These are phyloP conservation scores for Gaultheria prostrata DNA, from an alignment of 148 eudicot genomes.

Conservation along the genomic window DNA sequence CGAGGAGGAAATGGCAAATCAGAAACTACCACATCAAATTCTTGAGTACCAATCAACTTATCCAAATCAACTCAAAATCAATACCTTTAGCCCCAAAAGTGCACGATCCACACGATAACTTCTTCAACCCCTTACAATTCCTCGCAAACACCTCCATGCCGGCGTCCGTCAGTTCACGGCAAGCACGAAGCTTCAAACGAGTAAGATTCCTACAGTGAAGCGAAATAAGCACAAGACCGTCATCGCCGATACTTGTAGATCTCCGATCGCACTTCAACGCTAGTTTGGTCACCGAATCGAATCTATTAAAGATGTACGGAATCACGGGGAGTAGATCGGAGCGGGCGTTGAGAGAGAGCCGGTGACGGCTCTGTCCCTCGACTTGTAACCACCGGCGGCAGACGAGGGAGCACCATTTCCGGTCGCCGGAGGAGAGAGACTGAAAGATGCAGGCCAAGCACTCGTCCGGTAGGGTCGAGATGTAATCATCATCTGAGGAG, in stretches of 20 bases:
- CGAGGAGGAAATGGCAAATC: not conserved
- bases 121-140: conserved; percentile 44
- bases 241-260: conserved; percentile 49
- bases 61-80: not conserved
- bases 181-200: conserved; percentile 49
- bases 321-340: conserved; percentile 24
- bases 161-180: conserved; percentile 42
- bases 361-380: conserved; percentile 58
- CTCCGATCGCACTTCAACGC: conserved; percentile 56
- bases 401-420: conserved; percentile 45
- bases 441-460: conserved; percentile 44
- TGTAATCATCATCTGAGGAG: conserved; percentile 24
- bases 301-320: conserved; percentile 34
- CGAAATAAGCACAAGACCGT: conserved; percentile 37
- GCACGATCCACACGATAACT: conserved; percentile 49
- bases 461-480: conserved; percentile 44
- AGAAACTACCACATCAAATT: no score
- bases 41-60: not conserved
- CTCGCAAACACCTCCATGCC: conserved; percentile 37
- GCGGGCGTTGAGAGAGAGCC: conserved; percentile 45
- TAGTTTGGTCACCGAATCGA: conserved; percentile 55
- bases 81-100: conserved; percentile 47
- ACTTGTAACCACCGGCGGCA: conserved; percentile 48
- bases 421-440: conserved; percentile 38
- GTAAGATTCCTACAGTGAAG: conserved; percentile 38